These are phyloP conservation scores for Penicillium fuscoglaucum DNA, from an alignment of 2,329 filamentous ascomycete genomes.

Conservation along the genomic window DNA sequence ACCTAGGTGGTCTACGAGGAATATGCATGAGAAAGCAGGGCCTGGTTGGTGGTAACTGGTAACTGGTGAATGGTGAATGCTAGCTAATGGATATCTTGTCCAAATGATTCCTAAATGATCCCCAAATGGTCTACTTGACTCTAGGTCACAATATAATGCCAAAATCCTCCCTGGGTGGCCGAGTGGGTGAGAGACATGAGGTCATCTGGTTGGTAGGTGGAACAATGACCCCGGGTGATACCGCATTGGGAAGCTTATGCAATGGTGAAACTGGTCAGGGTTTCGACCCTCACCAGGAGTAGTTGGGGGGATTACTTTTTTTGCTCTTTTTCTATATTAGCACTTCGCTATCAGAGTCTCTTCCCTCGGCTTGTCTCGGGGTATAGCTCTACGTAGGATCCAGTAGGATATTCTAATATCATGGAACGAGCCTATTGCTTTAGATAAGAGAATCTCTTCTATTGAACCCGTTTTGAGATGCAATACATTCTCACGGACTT, in stretches of 20 bases:
- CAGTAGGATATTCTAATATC: neutral
- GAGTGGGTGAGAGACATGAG: constrained; percentile 1
- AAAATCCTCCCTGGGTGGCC: neutral
- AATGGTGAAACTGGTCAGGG: neutral
- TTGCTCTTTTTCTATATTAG: neutral
- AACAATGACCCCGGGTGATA: neutral
- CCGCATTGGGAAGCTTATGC: neutral
- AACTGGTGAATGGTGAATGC: neutral
- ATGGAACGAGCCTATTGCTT: too few species aligned
- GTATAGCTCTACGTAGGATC: too few species aligned
- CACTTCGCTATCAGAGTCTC: neutral
- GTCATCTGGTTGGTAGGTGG: neutral
- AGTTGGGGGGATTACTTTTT: neutral
- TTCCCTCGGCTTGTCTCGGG: neutral
- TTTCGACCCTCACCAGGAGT: neutral
- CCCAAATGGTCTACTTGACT: neutral
- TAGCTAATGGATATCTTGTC: neutral
- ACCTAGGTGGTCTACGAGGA: neutral
- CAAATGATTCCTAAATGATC: neutral
- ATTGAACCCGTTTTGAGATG: too few species aligned
- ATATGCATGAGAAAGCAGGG: neutral
- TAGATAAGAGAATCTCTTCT: neutral
- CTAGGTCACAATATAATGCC: neutral
- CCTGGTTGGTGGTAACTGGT: neutral
- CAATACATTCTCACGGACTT: neutral